Conservation (phyloP, 306 rosid genomes). For the Vigna radiata region DNA sequence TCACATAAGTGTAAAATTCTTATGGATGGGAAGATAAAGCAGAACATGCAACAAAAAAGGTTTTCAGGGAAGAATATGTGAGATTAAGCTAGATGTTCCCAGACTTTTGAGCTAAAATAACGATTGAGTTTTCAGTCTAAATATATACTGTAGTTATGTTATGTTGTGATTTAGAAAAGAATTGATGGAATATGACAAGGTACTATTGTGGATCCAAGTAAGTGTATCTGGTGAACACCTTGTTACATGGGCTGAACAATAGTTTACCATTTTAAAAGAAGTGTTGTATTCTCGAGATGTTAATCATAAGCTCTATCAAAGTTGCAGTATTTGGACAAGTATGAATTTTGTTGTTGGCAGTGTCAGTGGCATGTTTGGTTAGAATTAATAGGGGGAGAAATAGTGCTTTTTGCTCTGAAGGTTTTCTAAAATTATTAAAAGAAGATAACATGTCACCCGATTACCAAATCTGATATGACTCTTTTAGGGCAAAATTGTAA, state of each 20-base stretch:
- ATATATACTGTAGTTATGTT: slow-evolving; percentile 1
- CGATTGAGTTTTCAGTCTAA: slow-evolving; percentile 25
- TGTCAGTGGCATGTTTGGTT: neutral
- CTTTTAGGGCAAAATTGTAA: neutral
- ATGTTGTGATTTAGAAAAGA: slow-evolving; percentile 33
- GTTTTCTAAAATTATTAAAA: neutral
- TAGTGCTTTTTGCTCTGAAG: neutral
- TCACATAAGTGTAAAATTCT: slow-evolving; percentile 35
- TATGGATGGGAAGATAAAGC: slow-evolving; percentile 34
- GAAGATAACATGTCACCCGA: neutral
- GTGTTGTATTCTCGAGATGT: slow-evolving; percentile 10
- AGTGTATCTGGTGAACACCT: slow-evolving; percentile 17
- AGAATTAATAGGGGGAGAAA: neutral
- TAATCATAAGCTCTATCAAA: neutral
- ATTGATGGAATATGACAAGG: slow-evolving; percentile 20
- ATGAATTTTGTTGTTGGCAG: neutral
- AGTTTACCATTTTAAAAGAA: neutral
- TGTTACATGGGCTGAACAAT: slow-evolving; percentile 26
- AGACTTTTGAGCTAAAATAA: slow-evolving; percentile 31
- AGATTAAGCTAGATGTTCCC: slow-evolving; percentile 31
- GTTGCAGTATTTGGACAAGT: neutral
- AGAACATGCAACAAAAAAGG: neutral
- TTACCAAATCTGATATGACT: neutral
- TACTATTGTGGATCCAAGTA: slow-evolving; percentile 25
- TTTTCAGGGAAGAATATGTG: slow-evolving; percentile 26